Conservation (phyloP, 2,329 filamentous ascomycete genomes). For the Colletotrichum higginsianum region DNA sequence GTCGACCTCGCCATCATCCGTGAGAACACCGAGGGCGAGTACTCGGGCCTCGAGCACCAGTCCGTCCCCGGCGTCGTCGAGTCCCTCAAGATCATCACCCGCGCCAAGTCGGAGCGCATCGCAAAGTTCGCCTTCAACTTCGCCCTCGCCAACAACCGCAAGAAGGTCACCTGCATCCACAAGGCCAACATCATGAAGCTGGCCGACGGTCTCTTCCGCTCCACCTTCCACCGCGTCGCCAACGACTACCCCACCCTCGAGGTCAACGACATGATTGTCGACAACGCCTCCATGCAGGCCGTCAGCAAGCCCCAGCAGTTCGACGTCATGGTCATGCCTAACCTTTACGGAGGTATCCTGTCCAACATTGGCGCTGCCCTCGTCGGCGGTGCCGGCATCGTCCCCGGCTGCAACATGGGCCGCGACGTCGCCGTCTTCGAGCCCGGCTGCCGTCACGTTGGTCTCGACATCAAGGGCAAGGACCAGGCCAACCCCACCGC, state of each 20-base stretch:
- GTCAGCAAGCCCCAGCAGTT: conserved; percentile 97
- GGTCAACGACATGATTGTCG: conserved; percentile 99
- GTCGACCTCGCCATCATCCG: conserved; percentile 99
- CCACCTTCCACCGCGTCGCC: conserved; percentile 93
- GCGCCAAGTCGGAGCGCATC: conserved; percentile 98
- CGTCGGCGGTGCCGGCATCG: conserved; percentile 95
- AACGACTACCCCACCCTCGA: conserved; percentile 97
- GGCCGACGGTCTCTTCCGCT: conserved; percentile 98
- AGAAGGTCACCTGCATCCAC: conserved; percentile 99
- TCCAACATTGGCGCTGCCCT: conserved; percentile 99
- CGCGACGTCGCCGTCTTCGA: conserved; percentile 98
- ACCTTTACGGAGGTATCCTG: conserved; percentile 98
- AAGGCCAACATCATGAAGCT: conserved; percentile 99
- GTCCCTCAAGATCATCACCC: conserved; percentile 99
- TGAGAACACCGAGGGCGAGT: conserved; percentile 99
- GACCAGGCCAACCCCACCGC: conserved; percentile 99
- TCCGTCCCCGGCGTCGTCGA: conserved; percentile 96
- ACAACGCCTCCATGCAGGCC: conserved; percentile 99
- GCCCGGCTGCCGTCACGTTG: conserved; percentile 98
- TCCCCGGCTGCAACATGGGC: conserved; percentile 99
- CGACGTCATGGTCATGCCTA: conserved; percentile 99
- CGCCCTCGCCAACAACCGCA: conserved; percentile 97
- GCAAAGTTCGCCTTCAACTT: conserved; percentile 99
- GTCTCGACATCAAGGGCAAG: conserved; percentile 99
- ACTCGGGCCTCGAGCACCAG: conserved; percentile 99